Conservation (phyloP, 768 basidiomycete genomes). For the Boletus vinaceobasis region DNA sequence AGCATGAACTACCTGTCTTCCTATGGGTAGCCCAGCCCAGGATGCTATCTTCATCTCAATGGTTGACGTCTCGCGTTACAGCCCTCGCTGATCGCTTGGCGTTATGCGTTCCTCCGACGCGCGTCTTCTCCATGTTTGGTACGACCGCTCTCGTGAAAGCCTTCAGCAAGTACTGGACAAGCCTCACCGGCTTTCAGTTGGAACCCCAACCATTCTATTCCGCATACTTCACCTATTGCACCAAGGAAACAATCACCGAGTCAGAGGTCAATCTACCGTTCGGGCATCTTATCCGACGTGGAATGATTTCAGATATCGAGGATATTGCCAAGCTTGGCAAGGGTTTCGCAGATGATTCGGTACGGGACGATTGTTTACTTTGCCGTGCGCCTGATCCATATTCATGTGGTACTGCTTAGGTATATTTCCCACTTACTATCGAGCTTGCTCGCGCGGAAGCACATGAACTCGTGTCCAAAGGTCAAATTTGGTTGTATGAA, state of each 20-base stretch:
- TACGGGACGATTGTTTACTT: constrained; percentile 27
- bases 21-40: constrained; percentile 40
- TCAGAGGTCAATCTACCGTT: constrained; percentile 24
- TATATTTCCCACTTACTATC: constrained; percentile 42
- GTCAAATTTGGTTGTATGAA: constrained; percentile 54
- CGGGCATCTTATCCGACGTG: constrained; percentile 39
- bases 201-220: constrained; percentile 48
- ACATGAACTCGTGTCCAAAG: constrained; percentile 42
- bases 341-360: constrained; percentile 51
- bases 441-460: constrained; percentile 44
- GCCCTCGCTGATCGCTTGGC: constrained; percentile 38
- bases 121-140: constrained; percentile 54
- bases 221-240: constrained; percentile 47
- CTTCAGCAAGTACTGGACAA: constrained; percentile 45
- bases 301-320: constrained; percentile 36
- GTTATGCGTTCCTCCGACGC: constrained; percentile 37
- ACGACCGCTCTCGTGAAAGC: constrained; percentile 37
- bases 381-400: background rate
- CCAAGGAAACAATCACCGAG: constrained; percentile 34
- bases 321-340: constrained; percentile 44
- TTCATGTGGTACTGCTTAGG: constrained; percentile 28
- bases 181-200: constrained; percentile 35
- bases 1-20: constrained; percentile 52
- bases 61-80: constrained; percentile 34
- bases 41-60: constrained; percentile 22